Conservation (phyloP, 805 yeast species). For the Schwanniomyces sp. region DNA sequence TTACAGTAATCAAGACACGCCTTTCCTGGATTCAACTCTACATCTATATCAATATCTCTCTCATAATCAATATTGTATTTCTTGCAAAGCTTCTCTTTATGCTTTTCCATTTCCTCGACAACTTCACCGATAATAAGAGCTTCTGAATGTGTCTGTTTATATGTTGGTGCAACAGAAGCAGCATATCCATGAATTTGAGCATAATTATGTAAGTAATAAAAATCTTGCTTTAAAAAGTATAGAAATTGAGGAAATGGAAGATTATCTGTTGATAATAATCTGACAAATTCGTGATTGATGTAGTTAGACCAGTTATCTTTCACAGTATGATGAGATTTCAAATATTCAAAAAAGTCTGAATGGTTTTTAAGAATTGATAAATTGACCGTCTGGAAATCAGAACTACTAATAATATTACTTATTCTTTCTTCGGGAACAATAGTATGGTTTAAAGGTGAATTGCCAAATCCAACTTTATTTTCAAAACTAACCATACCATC, state of each 20-base stretch:
- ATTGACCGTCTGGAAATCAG: conserved; percentile 1
- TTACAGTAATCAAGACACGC: conserved; percentile 64
- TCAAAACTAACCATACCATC: conserved; percentile 53
- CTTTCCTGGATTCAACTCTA: conserved; percentile 46
- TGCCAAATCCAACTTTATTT: conserved; percentile 48
- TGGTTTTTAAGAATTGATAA: conserved; percentile 2
- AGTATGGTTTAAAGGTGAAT: conserved; percentile 78
- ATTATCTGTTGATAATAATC: conserved; percentile 49
- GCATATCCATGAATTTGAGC: conserved; percentile 65
- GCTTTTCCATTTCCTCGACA: conserved; percentile 55
- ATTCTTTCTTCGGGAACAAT: conserved; percentile 25
- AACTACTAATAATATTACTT: conserved; percentile 6
- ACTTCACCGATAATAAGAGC: conserved; percentile 52
- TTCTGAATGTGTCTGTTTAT: conserved; percentile 50
- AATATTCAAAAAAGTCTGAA: conserved; percentile 41
- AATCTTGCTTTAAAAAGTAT: conserved; percentile 63
- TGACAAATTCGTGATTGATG: conserved; percentile 61
- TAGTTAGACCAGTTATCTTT: conserved; percentile 57
- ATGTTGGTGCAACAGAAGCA: conserved; percentile 58
- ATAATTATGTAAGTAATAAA: conserved; percentile 66
- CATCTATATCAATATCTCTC: conserved; percentile 37
- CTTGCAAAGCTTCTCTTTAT: conserved; percentile 46
- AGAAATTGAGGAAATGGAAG: conserved; percentile 52
- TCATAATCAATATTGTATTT: conserved; percentile 41
- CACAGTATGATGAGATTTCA: conserved; percentile 57